Conservation (phyloP, 371 early-diverging fungal genomes). For the Mucor velutinosus region DNA sequence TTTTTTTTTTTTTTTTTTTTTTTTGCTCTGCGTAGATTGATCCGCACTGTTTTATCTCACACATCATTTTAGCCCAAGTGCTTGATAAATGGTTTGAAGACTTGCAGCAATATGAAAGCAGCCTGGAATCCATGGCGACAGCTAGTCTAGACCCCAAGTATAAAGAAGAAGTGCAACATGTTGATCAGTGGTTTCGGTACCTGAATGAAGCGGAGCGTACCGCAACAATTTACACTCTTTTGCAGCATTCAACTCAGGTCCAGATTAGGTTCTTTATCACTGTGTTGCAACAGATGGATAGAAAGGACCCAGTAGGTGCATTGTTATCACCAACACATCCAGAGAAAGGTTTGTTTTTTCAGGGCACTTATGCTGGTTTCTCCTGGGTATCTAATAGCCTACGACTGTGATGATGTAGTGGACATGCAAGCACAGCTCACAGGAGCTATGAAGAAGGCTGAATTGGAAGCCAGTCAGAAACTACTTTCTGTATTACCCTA, state of each 20-base stretch:
- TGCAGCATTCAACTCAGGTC: constrained; percentile 87
- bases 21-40: not conserved
- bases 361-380: not conserved
- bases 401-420: constrained; percentile 18
- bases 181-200: constrained; percentile 94
- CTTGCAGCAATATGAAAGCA: constrained; percentile 85
- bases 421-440: constrained; percentile 59
- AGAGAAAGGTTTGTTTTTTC: constrained; percentile 53
- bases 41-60: not conserved
- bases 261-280: constrained; percentile 93
- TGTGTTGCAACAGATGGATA: constrained; percentile 87
- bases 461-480: constrained; percentile 61
- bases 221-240: constrained; percentile 84
- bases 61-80: constrained; percentile 57
- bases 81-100: constrained; percentile 93
- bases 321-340: constrained; percentile 62
- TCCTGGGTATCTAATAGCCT: too few relatives aligned
- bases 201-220: constrained; percentile 91
- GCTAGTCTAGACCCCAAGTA: constrained; percentile 89
- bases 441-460: constrained; percentile 65
- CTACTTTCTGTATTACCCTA: constrained; percentile 56
- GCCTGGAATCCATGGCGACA: constrained; percentile 92
- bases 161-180: constrained; percentile 79
- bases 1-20: not conserved
- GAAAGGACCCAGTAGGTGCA: constrained; percentile 69